Base-by-base conservation (phyloP, 768 basidiomycete species). In the Collybia mongolica region DNA sequence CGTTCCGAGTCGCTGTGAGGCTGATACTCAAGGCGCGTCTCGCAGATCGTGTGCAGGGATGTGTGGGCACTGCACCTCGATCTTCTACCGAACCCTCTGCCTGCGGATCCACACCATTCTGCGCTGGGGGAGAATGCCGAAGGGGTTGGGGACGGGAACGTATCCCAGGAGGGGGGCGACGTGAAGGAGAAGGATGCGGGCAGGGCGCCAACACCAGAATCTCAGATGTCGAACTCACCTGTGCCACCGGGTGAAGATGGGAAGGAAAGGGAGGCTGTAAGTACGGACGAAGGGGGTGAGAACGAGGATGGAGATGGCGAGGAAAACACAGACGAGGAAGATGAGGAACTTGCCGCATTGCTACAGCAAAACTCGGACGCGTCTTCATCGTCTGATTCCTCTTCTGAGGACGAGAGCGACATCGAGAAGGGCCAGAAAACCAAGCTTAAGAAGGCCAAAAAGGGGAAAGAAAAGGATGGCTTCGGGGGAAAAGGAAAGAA, bases 51-150 rank as follows among this genome's bases (percentile, higher is more conserved):
- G 23, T 93, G 89, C 62, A 77, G 83, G 57, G 91, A 93, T 59
- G 50, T 90, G n/a, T 93, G 91, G 92, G 78, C 82, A 0, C 69
- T 90, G 3, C 77, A 91, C 65, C 71, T 93, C n/a, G 72, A 72
- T 39, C 69, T 86, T 15, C 68, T 90, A 14, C 79, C 81, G 6
- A 68, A 72, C 36, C 82, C 83, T 8, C 82, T 81, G 0, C 75
- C 80, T 8, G 68, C 82, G 12, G 89, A 89, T 57, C 82, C 86
- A 8, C 73, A 79, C 53, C 60, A 75, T 36, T 67, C 77, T 56
- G 56, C 68, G n/a, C 74, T 75, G 49, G 72, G 68, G 5, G 15
- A 23, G 40, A 48, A 39, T 5, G 44, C 56, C 39, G 54, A 48
- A 36, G 53, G 56, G 22, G 53, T 53, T 7, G 49, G 32, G n/a